phyloP scores from a whole-genome alignment of 2,329 filamentous ascomycete genomes.

The Akanthomyces lecanii region DNA sequence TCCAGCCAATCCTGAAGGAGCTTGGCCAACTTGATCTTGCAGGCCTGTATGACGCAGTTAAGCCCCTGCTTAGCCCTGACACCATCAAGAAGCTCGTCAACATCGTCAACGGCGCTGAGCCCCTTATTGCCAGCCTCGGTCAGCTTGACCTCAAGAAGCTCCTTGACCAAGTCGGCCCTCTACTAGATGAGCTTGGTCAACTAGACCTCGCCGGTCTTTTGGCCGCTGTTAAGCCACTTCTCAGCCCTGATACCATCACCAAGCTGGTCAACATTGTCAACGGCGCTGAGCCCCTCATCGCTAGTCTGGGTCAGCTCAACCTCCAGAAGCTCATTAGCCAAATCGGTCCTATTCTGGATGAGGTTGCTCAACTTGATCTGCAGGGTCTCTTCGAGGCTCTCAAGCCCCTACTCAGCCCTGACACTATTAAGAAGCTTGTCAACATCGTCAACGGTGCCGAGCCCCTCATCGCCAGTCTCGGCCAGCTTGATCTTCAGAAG shows the following conservation, averaged over 20 bases:
- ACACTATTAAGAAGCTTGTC: conserved; percentile 26
- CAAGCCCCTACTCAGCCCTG: conserved; percentile 30
- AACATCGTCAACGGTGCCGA: conserved; percentile 17
- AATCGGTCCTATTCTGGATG: conserved; percentile 26
- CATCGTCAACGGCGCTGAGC: conserved; percentile 10
- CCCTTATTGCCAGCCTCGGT: conserved; percentile 24
- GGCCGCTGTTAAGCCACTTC: conserved; percentile 31
- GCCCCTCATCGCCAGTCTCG: conserved; percentile 24
- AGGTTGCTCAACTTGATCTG: conserved; percentile 27
- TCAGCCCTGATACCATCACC: conserved; percentile 29
- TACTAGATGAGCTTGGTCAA: conserved; percentile 28
- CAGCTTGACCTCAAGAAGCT: conserved; percentile 19
- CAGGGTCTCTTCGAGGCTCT: conserved; percentile 30
- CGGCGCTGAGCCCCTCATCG: conserved; percentile 19
- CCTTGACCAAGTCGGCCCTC: conserved; percentile 22
- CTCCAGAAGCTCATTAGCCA: conserved; percentile 23
- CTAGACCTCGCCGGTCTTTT: conserved; percentile 28
- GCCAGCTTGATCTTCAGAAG: conserved; percentile 21
- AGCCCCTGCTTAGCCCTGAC: conserved; percentile 31
- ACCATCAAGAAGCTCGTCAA: conserved; percentile 25
- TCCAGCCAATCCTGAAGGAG: conserved; percentile 24
- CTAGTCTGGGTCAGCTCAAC: conserved; percentile 22
- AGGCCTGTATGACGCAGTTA: conserved; percentile 29
- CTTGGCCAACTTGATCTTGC: conserved; percentile 26
- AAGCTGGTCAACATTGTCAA: conserved; percentile 19